These are phyloP conservation scores for Silene coronaria DNA, from an alignment of 179 eudicot species.

Conservation along the genomic window DNA sequence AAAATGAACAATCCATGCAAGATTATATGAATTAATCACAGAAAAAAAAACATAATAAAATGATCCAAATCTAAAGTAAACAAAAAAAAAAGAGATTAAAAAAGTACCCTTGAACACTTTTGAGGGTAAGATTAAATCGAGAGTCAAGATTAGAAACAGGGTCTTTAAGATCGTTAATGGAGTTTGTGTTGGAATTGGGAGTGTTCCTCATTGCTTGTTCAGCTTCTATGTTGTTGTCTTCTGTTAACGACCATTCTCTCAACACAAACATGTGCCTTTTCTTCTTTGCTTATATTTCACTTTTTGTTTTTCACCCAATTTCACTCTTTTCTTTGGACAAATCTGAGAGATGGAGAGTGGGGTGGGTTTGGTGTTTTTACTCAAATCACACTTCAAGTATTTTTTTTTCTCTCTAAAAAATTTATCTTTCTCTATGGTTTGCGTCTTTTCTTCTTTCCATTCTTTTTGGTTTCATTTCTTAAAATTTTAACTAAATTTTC, in stretches of 20 bases:
- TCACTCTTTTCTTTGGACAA: no score
- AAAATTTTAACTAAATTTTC: no score
- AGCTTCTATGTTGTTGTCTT: neutral
- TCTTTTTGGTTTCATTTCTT: no score
- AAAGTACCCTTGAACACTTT: constrained; percentile 74
- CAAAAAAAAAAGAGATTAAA: neutral
- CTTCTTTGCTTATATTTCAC: neutral
- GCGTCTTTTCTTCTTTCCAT: no score
- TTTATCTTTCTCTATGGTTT: no score
- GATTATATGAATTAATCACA: neutral
- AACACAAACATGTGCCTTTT: neutral
- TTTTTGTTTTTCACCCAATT: neutral
- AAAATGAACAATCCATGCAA: constrained; percentile 1
- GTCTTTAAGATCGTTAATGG: neutral
- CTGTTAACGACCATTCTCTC: neutral
- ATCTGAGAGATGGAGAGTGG: no score
- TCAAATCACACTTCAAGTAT: no score
- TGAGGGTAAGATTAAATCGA: constrained; percentile 76
- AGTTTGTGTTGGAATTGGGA: constrained; percentile 21
- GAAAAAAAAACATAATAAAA: constrained; percentile 2
- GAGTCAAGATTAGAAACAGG: constrained; percentile 44
- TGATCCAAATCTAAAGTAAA: constrained; percentile 1
- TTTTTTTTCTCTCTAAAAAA: no score
- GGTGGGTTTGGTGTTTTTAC: no score
- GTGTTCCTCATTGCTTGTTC: constrained; percentile 41